A percentile compares a stretch with the other conserved stretches of the same genome.
Conservation (phyloP, 2,329 filamentous ascomycete genomes). For the Ophiostoma novo-ulmi region DNA sequence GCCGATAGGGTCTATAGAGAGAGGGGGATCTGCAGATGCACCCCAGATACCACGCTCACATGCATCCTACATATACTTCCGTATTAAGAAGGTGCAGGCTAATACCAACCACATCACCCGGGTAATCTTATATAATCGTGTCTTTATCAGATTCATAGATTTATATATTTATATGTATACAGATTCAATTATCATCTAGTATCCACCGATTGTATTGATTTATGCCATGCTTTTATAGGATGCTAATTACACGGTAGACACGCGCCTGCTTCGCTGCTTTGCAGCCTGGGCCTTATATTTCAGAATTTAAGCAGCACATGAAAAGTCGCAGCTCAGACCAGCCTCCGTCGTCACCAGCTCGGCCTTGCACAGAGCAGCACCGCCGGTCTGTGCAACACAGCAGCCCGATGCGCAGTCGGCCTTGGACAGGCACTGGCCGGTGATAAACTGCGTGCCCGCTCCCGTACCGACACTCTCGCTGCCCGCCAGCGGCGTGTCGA, state of each 20-base stretch:
- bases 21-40: constrained; percentile 5
- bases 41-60: neutral
- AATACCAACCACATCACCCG: too few relatives aligned
- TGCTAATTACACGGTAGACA: neutral
- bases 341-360: neutral
- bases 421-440: constrained; percentile 29
- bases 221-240: neutral
- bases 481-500: neutral
- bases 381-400: constrained; percentile 29
- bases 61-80: too few relatives aligned
- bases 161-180: too few relatives aligned
- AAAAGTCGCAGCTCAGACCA: neutral
- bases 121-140: too few relatives aligned
- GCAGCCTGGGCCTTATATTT: neutral
- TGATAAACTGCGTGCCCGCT: neutral
- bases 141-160: too few relatives aligned
- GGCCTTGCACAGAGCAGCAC: constrained; percentile 24
- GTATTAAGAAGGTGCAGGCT: too few relatives aligned
- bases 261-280: too few relatives aligned
- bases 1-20: neutral
- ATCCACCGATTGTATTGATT: too few relatives aligned
- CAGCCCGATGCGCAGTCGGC: constrained; percentile 33
- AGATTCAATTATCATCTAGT: too few relatives aligned
- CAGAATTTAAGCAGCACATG: neutral
- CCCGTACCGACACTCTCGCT: neutral